Base-by-base conservation (phyloP, 192 early-diverging fungal genomes). In the Chytriomyces confervae region DNA sequence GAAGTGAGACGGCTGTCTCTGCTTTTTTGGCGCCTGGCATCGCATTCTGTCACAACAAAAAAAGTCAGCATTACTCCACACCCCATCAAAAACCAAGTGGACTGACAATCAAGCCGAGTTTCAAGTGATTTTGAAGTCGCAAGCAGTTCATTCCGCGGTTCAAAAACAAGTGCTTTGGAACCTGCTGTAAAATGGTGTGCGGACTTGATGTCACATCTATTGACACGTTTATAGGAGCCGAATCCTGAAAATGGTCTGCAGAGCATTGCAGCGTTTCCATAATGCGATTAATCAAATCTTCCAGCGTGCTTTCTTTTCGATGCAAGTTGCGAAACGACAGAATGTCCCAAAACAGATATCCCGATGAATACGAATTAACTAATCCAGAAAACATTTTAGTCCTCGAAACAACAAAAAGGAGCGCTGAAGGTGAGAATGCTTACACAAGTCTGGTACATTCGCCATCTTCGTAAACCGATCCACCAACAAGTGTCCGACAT, bases 301-400 rank as follows among this genome's bases (percentile, higher is more conserved):
- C 36, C 36, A 36, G 36, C 36, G 36, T 36, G 36, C 36, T 36
- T 36, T 36, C 36, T 36, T 36, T 36, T 36, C 36, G 36, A 36
- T 36, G 36, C 36, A 36, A 36, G 36, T 36, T 36, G 36, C 36
- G 36, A 36, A 36, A 36, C 36, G 23, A 57, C 18, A 74, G 11
- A 18, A 74, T 49, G 63, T 74, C 72, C 72, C 72, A 74, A 10
- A 74, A 43, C 61, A 74, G 50, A 46, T 44, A 29, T 24, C 44
- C 45, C 23, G 72, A 61, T 10, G 72, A 61, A 63, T 20, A 23
- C 61, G 61, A 74, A 45, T 45, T 23, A 74, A n/a, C 43, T 57
- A 6, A 11, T 50, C 24, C 13, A 36, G 36, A 36, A 36, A 36
- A 36, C 36, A 36, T 36, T 36, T 57, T 20, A 18, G 13, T 47